Evolutionary conservation across 139 green algal species (phyloP), one percentile per base, ranked within the genome.

Genomic region (Pseudopediastrum boryanum): DNA sequence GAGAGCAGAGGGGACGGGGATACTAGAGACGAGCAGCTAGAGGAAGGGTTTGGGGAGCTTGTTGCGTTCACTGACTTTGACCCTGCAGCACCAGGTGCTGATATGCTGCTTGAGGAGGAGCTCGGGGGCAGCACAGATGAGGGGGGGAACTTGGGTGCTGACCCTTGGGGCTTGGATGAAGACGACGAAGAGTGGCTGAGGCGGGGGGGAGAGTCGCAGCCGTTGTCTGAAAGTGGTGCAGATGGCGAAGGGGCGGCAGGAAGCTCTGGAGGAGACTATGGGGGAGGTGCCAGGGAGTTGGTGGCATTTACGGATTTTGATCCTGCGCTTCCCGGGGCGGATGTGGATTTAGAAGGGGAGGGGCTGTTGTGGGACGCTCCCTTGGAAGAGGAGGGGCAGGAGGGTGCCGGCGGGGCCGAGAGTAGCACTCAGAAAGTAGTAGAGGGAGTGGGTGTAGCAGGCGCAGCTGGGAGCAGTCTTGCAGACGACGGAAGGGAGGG

Each of bases 51-150:
- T n/a, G n/a, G 56, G 2, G 73, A 77, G n/a, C 75, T 88, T 31
- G 84, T 88, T 19, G 75, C 75, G 0, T 88, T 88, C 66, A 63
- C 66, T 36, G 80, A 51, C 54, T 88, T 88, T 70, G 80, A 86
- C 21, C 35, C 31, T 0, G 48, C 9, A 2, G 9, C 79, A 10
- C 39, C 67, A 2, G 83, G 78, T 1, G 72, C 62, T 4, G 83
- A 71, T 4, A 73, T 84, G 67, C 7, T 64, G 31, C 21, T 84
- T 6, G 83, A 79, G 19, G 71, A 48, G 25, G 33, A 74, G 35
- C 73, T 58, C 0, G 77, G 43, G 8, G 50, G 25, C 46, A 56
- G 12, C 35, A 31, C 58, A 27, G 66, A 82, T 38, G 31, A 62
- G 3, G 56, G 1, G n/a, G 63, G 56, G 6, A 75, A 79, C 6